These are phyloP conservation scores for Rhamnella rubrinervis DNA, from an alignment of 331 rosid species.

Conservation along the genomic window DNA sequence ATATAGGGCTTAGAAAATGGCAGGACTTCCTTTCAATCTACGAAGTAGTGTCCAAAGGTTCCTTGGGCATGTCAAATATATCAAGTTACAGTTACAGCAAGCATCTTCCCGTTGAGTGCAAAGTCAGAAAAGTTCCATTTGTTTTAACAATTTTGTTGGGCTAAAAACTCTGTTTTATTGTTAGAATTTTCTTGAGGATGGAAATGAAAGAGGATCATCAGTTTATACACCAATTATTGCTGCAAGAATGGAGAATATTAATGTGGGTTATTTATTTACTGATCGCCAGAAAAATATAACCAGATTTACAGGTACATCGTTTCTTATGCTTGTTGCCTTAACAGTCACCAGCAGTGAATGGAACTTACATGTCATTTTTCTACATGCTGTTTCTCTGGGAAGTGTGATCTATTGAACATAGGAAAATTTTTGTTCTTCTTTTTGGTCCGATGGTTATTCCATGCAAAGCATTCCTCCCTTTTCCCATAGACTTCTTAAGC, in stretches of 20 bases:
- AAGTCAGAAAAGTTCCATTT: conserved; percentile 5
- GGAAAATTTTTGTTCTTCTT: conserved; percentile 13
- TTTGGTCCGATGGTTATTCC: neutral
- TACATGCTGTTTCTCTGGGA: conserved; percentile 6
- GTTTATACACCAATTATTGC: conserved; percentile 56
- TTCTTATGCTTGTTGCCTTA: conserved; percentile 16
- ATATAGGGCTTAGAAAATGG: conserved; percentile 3
- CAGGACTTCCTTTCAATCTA: neutral
- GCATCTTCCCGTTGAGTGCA: neutral
- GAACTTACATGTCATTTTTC: conserved; percentile 14
- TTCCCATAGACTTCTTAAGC: neutral
- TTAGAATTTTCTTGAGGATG: conserved; percentile 52
- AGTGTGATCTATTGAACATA: neutral
- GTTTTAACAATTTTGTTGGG: conserved; percentile 16
- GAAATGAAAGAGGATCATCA: conserved; percentile 46
- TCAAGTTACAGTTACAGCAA: neutral
- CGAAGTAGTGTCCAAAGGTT: neutral
- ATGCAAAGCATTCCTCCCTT: neutral
- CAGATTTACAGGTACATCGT: conserved; percentile 69
- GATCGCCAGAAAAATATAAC: conserved; percentile 60
- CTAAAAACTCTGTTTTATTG: conserved; percentile 14
- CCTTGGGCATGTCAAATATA: too few species aligned
- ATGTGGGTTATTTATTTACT: conserved; percentile 52
- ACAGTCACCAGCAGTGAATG: conserved; percentile 12
- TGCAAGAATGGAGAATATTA: conserved; percentile 65